These are phyloP conservation scores for Fusarium euwallaceae DNA, from an alignment of 2,329 filamentous ascomycete genomes.

Conservation along the genomic window DNA sequence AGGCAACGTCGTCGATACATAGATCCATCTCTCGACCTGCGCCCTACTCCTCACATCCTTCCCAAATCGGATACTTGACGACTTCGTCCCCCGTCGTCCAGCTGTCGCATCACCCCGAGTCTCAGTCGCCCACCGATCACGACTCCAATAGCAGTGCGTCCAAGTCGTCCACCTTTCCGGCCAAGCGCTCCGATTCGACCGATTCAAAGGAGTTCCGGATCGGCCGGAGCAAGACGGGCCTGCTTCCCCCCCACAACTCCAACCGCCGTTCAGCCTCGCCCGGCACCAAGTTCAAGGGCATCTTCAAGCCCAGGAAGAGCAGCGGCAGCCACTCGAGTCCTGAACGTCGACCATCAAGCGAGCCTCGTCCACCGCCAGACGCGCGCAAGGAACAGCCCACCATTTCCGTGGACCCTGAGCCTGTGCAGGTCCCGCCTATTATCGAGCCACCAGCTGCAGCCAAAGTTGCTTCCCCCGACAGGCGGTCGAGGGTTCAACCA, in stretches of 20 bases:
- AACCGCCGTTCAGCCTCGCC: constrained; percentile 75
- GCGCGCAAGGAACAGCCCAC: constrained; percentile 36
- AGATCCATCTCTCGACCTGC: constrained; percentile 47
- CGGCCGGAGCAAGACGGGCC: constrained; percentile 45
- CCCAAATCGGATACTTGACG: constrained; percentile 76
- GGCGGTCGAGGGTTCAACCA: constrained; percentile 46
- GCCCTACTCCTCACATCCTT: constrained; percentile 67
- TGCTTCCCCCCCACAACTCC: constrained; percentile 52
- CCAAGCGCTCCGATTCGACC: constrained; percentile 42
- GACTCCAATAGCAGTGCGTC: constrained; percentile 45
- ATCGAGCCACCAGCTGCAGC: constrained; percentile 49
- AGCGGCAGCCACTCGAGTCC: constrained; percentile 39
- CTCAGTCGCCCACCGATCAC: constrained; percentile 38
- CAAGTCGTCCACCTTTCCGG: constrained; percentile 44
- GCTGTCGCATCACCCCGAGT: constrained; percentile 60
- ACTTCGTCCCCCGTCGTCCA: constrained; percentile 77
- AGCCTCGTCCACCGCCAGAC: constrained; percentile 37
- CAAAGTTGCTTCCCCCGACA: constrained; percentile 47
- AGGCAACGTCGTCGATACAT: constrained; percentile 41
- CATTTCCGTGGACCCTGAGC: constrained; percentile 34
- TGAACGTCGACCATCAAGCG: constrained; percentile 35
- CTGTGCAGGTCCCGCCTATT: constrained; percentile 38
- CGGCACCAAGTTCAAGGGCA: constrained; percentile 75
- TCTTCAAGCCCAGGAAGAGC: constrained; percentile 64
- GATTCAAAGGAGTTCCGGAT: constrained; percentile 44